Base-by-base conservation (phyloP, 169 alveolate genomes). In the Nephromyces sp. region DNA sequence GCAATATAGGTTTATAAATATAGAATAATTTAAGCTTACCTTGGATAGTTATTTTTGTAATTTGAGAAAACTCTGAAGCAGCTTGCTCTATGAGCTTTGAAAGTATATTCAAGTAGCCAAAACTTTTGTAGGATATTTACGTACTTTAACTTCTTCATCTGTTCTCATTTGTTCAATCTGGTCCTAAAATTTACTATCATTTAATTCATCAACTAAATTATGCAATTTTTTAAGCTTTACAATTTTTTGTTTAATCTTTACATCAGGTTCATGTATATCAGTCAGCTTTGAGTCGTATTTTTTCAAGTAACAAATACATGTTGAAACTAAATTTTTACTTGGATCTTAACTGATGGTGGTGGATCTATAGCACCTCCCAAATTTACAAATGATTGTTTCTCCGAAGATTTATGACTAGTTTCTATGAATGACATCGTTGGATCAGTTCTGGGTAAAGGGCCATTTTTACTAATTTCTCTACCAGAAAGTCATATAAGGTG, bases 21-120 rank as follows among this genome's bases (percentile, higher is more conserved):
- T 22, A 68, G 6, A n/a, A 43, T 4, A 43, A 15, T 43, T 43
- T 43, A 43, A 15, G 33, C 33, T 52, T 33, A 74, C 80, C 80
- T 33, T 52, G 75, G 6, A 74, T 66, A 5, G 80, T 74, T 5
- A 74, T 74, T 6, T 51, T 52, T 25, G 80, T 74, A 6, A 74
- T 74, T 61, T 74, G 80, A 52, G 29, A 70, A 28, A 74, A 74
- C 32, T 74, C 80, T 0, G 75, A 1, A 31, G 66, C 66, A 0
- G 80, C 80, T 51, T 74, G 80, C 2, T 74, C 71, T 22, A 74
- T 67, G 74, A 74, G 62, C 80, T 74, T 68, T 34, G 34, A 8
- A 29, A 28, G 27, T 28, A 35, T 25, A n/a, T 27, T 6, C n/a
- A 29, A 43, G 2, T 28, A 32, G 21, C 2, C 21, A n/a, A 43